These are phyloP conservation scores for Ramaria sp. DNA, from an alignment of 768 basidiomycete species.

Conservation along the genomic window DNA sequence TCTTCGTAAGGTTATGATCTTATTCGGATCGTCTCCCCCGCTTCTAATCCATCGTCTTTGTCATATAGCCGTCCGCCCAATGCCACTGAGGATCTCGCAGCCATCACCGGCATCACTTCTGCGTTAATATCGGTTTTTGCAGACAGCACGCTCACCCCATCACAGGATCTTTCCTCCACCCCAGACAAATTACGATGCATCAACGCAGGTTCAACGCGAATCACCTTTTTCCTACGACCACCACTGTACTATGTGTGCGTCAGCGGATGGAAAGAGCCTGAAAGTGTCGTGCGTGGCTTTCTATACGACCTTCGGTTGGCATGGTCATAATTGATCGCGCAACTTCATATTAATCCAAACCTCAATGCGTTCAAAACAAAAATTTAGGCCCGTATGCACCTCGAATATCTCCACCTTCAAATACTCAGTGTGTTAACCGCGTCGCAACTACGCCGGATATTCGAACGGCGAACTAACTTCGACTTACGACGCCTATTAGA, in stretches of 20 bases:
- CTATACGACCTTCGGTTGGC: neutral
- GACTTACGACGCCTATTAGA: constrained; percentile 70
- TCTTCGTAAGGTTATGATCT: constrained; percentile 63
- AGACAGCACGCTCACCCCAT: constrained; percentile 69
- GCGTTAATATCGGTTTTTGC: constrained; percentile 93
- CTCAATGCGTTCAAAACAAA: constrained; percentile 38
- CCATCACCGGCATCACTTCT: constrained; percentile 86
- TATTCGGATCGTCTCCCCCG: neutral
- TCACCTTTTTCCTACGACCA: constrained; percentile 76
- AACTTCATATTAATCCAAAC: neutral
- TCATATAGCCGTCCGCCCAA: constrained; percentile 36
- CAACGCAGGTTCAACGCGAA: constrained; percentile 69
- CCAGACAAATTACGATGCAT: constrained; percentile 80
- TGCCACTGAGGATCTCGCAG: constrained; percentile 55
- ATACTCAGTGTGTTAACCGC: constrained; percentile 85
- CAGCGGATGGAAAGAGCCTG: constrained; percentile 92
- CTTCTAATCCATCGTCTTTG: neutral
- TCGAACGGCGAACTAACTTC: constrained; percentile 85
- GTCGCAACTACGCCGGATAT: constrained; percentile 73
- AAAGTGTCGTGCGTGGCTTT: constrained; percentile 70
- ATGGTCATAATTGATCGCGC: neutral
- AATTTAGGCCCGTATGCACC: constrained; percentile 76
- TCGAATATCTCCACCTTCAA: constrained; percentile 92
- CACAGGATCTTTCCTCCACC: constrained; percentile 84
- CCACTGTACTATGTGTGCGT: constrained; percentile 90